These are phyloP conservation scores for Hemisphaericaspora nanyangensis DNA, from an alignment of 805 yeast species.

Conservation along the genomic window DNA sequence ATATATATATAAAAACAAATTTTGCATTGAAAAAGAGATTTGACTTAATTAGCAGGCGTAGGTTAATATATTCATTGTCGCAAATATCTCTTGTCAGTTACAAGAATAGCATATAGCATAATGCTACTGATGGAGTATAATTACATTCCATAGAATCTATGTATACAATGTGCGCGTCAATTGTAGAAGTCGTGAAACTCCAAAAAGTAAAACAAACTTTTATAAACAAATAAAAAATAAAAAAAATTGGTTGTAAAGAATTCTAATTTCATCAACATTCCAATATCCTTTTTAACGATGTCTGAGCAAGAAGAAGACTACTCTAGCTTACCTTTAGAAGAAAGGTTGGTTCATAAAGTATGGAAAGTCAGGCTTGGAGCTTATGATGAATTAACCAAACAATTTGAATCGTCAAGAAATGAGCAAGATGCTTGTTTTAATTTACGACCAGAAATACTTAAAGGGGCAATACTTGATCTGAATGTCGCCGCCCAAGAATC, in stretches of 20 bases:
- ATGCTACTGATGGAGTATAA: too few species aligned
- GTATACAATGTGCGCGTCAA: too few species aligned
- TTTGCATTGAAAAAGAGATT: too few species aligned
- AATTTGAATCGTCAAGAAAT: conserved; percentile 50
- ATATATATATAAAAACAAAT: too few species aligned
- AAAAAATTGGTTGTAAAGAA: not conserved
- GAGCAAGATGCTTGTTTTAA: conserved; percentile 59
- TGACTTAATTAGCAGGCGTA: too few species aligned
- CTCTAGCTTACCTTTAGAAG: conserved; percentile 59
- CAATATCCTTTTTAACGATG: conserved; percentile 15
- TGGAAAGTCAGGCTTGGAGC: conserved; percentile 89
- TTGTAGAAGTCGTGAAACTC: too few species aligned
- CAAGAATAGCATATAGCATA: too few species aligned
- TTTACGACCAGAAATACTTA: conserved; percentile 51
- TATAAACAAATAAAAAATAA: not conserved
- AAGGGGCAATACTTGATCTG: conserved; percentile 62
- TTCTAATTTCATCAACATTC: not conserved
- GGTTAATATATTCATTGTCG: too few species aligned
- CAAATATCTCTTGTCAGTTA: too few species aligned
- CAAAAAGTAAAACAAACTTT: too few species aligned
- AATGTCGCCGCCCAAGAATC: conserved; percentile 92
- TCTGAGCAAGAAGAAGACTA: conserved; percentile 53
- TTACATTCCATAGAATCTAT: too few species aligned
- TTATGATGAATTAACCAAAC: conserved; percentile 59
- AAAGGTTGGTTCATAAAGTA: conserved; percentile 59